Conservation (phyloP, 768 basidiomycete genomes). For the Panaeolus papilionaceus region DNA sequence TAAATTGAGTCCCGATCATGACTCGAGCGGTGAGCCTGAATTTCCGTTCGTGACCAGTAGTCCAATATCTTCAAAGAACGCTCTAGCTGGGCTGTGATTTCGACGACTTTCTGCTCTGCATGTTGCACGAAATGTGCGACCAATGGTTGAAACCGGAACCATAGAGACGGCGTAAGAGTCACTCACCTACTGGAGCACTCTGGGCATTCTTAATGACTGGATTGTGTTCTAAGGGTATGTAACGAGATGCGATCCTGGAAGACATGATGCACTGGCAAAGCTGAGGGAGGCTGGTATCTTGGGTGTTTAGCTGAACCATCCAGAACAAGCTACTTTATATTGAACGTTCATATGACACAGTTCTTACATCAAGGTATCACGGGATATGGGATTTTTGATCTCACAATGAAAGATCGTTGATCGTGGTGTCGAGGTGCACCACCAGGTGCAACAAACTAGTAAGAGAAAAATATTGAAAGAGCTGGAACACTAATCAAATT, state of each 20-base stretch:
- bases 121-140: too few species aligned
- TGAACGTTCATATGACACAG: background rate
- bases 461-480: too few species aligned
- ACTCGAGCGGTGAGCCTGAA: background rate
- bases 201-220: background rate
- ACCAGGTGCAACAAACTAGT: too few species aligned
- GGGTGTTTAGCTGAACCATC: too few species aligned
- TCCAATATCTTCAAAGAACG: background rate
- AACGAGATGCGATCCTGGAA: background rate
- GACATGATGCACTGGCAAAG: background rate
- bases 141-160: too few species aligned
- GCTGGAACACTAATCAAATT: background rate
- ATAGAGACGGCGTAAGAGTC: too few species aligned
- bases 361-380: background rate
- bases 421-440: background rate
- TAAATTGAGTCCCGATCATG: conserved; percentile 20
- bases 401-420: background rate
- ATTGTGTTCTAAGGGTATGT: background rate
- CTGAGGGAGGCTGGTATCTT: background rate
- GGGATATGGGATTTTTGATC: background rate
- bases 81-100: background rate
- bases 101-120: background rate
- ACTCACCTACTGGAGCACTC: background rate
- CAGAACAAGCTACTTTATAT: too few species aligned
- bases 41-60: background rate